These are phyloP conservation scores for Sporothrix dimorphospora DNA, from an alignment of 2,329 filamentous ascomycete species.

Conservation along the genomic window DNA sequence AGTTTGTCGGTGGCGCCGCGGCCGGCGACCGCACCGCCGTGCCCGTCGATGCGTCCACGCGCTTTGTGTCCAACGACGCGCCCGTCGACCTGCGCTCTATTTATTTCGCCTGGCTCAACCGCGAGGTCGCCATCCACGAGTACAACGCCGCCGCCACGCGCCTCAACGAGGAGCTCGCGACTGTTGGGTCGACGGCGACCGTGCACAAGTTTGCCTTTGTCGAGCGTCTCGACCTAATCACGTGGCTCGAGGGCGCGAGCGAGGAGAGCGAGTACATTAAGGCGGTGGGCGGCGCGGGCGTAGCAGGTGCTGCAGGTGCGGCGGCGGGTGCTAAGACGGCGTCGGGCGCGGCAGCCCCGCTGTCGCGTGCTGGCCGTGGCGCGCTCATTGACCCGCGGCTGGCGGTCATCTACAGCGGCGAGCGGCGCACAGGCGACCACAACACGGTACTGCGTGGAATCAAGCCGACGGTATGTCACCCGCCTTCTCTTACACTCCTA, in stretches of 20 bases:
- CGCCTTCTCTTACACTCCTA: constrained; percentile 19
- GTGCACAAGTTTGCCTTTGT: constrained; percentile 91
- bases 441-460: constrained; percentile 85
- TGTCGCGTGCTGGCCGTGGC: constrained; percentile 62
- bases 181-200: constrained; percentile 57
- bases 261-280: constrained; percentile 94
- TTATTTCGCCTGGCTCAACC: constrained; percentile 95
- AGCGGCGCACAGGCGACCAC: constrained; percentile 88
- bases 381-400: constrained; percentile 74
- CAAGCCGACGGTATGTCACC: constrained; percentile 76
- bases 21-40: constrained; percentile 54
- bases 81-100: constrained; percentile 88
- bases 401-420: constrained; percentile 86
- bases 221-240: constrained; percentile 87
- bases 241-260: constrained; percentile 87
- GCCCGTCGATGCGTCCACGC: constrained; percentile 73
- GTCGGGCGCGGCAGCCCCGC: constrained; percentile 48
- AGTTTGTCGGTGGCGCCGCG: constrained; percentile 62
- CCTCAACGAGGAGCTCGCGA: constrained; percentile 76
- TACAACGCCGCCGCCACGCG: constrained; percentile 84
- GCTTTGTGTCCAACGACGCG: constrained; percentile 77
- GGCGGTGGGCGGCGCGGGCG: constrained; percentile 68
- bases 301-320: constrained; percentile 43
- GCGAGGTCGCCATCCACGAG: constrained; percentile 84
- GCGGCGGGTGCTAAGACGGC: constrained; percentile 39